Base-by-base conservation (phyloP, 805 yeast genomes). In the Barnettozyma californica region DNA sequence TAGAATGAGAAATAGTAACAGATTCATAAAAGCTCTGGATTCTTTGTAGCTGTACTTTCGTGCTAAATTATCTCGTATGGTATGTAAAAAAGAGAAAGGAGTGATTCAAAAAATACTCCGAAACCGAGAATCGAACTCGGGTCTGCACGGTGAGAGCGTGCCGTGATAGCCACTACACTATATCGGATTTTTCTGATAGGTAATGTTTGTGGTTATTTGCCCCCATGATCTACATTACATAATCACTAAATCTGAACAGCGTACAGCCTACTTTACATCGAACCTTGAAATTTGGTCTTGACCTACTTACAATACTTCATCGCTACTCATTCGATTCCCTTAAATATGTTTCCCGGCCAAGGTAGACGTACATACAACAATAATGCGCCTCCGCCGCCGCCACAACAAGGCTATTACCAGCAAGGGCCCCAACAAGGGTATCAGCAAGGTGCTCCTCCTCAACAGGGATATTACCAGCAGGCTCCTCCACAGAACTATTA, bases 81-180 rank as follows among this genome's bases (percentile, higher is more conserved):
- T 23, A 23, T 5, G 25, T 5, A 23, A 23, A 23, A 23, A 23
- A 23, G 25, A n/a, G n/a, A n/a, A n/a, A n/a, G n/a, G n/a, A n/a
- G n/a, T n/a, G n/a, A n/a, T n/a, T n/a, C n/a, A n/a, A n/a, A 35
- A 18, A 4, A 9, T 4, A 18, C 38, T 35, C 38, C 38, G 38
- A 35, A 35, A 35, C 38, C 38, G 38, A 35, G 38, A 35, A 35
- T 35, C 38, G 38, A 35, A 35, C 38, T 35, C 38, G 38, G 38
- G 38, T 35, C 38, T 35, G 38, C 38, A 35, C 38, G 38, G 38
- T 35, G 38, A 35, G 38, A 35, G 38, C 38, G 38, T 35, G 38
- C 38, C 38, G 38, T 35, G 38, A 35, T 35, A 35, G 38, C 38
- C 38, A 14, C 38, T 35, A 35, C 38, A 35, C 38, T 35, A 35